These are phyloP conservation scores for Cryptococcus neoformans DNA, from an alignment of 1,284 basidiomycete species.

Conservation along the genomic window DNA sequence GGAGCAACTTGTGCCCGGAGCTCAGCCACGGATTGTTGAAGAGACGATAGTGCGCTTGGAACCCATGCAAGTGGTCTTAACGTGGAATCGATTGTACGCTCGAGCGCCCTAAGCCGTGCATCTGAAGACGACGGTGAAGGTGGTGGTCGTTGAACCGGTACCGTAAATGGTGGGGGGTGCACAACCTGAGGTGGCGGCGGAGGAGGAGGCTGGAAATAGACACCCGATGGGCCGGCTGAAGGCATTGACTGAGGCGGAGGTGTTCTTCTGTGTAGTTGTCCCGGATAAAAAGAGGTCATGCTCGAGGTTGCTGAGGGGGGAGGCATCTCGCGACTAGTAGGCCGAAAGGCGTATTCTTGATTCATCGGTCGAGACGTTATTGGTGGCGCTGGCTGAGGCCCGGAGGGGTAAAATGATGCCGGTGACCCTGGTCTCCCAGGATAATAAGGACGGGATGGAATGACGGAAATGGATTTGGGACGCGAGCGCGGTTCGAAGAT, in stretches of 20 bases:
- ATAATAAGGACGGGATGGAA: constrained; percentile 29
- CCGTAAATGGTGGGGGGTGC: constrained; percentile 15
- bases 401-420: constrained; percentile 32
- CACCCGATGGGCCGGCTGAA: not conserved
- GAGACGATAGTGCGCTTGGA: constrained; percentile 10
- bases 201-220: not conserved
- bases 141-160: constrained; percentile 4
- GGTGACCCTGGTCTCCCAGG: constrained; percentile 31
- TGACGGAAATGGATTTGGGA: constrained; percentile 38
- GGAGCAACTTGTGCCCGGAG: constrained; percentile 19
- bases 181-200: constrained; percentile 11
- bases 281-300: not conserved
- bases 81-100: constrained; percentile 20
- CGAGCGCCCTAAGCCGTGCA: not conserved
- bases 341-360: constrained; percentile 24
- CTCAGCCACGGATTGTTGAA: constrained; percentile 11
- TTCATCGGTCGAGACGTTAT: constrained; percentile 28
- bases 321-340: constrained; percentile 24
- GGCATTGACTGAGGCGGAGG: not conserved
- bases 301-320: not conserved
- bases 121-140: constrained; percentile 1
- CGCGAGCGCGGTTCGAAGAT: constrained; percentile 42
- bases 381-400: constrained; percentile 34
- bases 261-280: too few relatives aligned
- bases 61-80: constrained; percentile 17